Conservation (phyloP, 352 stramenopile species). For the Globisporangium irregulare region DNA sequence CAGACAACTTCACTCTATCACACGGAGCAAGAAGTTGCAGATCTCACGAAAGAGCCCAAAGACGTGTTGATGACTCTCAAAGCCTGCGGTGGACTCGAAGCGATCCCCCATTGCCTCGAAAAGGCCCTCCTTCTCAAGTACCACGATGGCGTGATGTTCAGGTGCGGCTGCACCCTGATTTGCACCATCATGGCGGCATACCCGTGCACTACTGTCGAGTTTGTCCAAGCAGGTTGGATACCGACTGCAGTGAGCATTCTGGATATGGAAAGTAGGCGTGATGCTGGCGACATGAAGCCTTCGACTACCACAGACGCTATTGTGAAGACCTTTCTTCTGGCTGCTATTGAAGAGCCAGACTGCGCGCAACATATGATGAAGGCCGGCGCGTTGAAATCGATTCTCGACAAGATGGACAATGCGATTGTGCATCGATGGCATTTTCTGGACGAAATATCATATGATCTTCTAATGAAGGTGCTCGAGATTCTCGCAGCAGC, state of each 20-base stretch:
- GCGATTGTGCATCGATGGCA: not conserved
- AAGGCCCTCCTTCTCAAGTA: conserved; percentile 17
- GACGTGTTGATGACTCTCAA: not conserved
- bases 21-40: not conserved
- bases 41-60: not conserved
- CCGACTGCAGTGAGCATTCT: conserved; percentile 10
- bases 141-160: conserved; percentile 9
- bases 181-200: not conserved
- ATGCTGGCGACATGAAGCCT: not conserved
- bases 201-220: not conserved
- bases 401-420: conserved; percentile 11
- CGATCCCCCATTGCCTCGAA: conserved; percentile 25
- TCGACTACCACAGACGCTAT: not conserved
- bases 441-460: not conserved
- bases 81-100: conserved; percentile 18
- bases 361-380: conserved; percentile 4
- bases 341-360: not conserved
- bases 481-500: conserved; percentile 4
- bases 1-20: not conserved
- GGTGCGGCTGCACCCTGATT: conserved; percentile 20
- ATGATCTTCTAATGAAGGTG: not conserved
- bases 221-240: conserved; percentile 9
- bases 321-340: not conserved
- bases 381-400: not conserved
- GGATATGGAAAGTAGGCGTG: not conserved